Base-by-base conservation (phyloP, 192 early-diverging fungal genomes). In the Dissophora ornata region DNA sequence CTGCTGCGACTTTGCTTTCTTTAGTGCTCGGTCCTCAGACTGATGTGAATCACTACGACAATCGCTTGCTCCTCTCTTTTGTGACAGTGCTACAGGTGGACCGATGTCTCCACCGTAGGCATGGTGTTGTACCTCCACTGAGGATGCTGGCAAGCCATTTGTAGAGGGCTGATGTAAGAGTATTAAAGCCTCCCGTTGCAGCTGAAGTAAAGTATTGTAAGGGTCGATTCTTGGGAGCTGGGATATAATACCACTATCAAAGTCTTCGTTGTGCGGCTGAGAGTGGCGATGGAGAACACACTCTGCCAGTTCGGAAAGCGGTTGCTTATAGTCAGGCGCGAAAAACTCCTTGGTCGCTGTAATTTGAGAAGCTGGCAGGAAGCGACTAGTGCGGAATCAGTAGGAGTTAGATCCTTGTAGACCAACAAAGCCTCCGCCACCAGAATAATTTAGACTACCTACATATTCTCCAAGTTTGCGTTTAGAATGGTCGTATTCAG, bases 401-500 rank as follows among this genome's bases (percentile, higher is more conserved):
- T n/a, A n/a, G n/a, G n/a, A n/a, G 16, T 30, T 22, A 55, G 10
- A n/a, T 24, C 28, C 41, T 13, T 25, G 38, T 10, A 60, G 22
- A 28, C 24, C 7, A 26, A 26, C 24, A 28, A 26, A 38, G 33
- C 15, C 8, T 15, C 2, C 16, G 29, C 13, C 4, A 9, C 6
- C 19, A 25, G 8, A n/a, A 26, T n/a, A n/a, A n/a, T n/a, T n/a
- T n/a, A n/a, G n/a, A n/a, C n/a, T 18, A 44, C 71, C 36, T 67
- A 74, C 70, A 74, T 51, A 38, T 44, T 30, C 16, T 58, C 46
- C 8, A 62, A 51, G 13, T 60, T 61, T 33, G 71, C 57, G 10
- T 36, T 60, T 0, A 53, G n/a, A 9, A 67, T 47, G 15, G 67
- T 57, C 0, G 57, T 29, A n/a, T 61, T 67, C 36, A 77, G 29